phyloP scores from a whole-genome alignment of 2,329 filamentous ascomycete genomes.

The Colletotrichum scovillei region DNA sequence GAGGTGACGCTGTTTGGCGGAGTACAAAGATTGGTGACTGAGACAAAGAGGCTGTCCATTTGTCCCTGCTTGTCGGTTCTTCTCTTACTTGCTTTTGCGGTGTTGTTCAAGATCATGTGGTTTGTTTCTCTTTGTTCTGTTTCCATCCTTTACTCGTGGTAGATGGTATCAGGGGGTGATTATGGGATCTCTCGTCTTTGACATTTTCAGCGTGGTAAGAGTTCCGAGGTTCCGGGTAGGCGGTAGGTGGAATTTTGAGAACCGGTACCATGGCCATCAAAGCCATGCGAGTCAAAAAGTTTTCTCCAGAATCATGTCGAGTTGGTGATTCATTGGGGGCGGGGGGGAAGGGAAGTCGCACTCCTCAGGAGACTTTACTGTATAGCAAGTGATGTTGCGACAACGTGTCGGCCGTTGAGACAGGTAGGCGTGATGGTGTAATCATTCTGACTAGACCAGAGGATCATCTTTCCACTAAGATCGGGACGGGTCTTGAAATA shows the following conservation, averaged over 20 bases:
- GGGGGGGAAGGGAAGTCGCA: neutral
- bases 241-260: too few relatives aligned
- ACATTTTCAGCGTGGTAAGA: too few relatives aligned
- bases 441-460: neutral
- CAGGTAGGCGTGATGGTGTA: neutral
- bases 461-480: neutral
- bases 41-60: neutral
- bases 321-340: neutral
- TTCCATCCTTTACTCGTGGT: neutral
- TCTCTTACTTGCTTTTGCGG: neutral
- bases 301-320: too few relatives aligned
- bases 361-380: neutral
- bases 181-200: too few relatives aligned
- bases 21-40: neutral
- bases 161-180: neutral
- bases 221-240: too few relatives aligned
- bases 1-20: neutral
- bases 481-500: too few relatives aligned
- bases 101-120: neutral
- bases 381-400: neutral
- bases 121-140: neutral
- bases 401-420: neutral
- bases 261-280: too few relatives aligned
- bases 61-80: too few relatives aligned
- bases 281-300: too few relatives aligned